A percentile compares a stretch with the other conserved stretches of the same genome.
These are phyloP conservation scores for Nitzschia palea DNA, from an alignment of 108 stramenopile genomes.

Conservation along the genomic window DNA sequence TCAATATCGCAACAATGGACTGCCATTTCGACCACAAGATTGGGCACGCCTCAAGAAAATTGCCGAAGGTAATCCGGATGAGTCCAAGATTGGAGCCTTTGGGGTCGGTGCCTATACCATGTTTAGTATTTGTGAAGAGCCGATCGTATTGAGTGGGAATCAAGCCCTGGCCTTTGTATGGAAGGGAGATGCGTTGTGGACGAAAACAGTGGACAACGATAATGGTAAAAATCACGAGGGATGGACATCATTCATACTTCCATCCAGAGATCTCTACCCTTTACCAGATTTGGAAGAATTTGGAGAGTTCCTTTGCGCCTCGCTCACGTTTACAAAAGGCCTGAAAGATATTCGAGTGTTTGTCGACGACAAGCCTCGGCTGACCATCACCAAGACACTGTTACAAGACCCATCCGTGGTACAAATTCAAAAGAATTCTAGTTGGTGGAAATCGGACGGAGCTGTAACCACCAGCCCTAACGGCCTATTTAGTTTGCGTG, in stretches of 20 bases:
- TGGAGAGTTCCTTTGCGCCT: constrained; percentile 71
- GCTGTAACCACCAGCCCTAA: constrained; percentile 52
- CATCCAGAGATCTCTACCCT: constrained; percentile 71
- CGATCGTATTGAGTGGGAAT: constrained; percentile 66
- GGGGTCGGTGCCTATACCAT: constrained; percentile 89
- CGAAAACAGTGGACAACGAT: constrained; percentile 37
- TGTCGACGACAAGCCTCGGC: constrained; percentile 47
- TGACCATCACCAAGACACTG: constrained; percentile 61
- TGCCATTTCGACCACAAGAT: constrained; percentile 78
- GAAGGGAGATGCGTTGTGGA: constrained; percentile 86
- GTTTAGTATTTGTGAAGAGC: constrained; percentile 85
- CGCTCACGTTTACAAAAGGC: constrained; percentile 71
- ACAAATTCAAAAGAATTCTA: constrained; percentile 31
- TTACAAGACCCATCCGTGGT: constrained; percentile 49
- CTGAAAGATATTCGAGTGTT: constrained; percentile 54
- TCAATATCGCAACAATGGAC: constrained; percentile 78
- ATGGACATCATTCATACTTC: constrained; percentile 81
- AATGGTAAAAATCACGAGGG: constrained; percentile 32
- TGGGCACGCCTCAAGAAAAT: constrained; percentile 81
- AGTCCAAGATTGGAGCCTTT: constrained; percentile 64
- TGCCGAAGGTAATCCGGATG: constrained; percentile 88
- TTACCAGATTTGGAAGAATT: constrained; percentile 66
- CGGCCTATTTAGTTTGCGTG: constrained; percentile 59
- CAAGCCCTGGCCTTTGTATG: constrained; percentile 76
- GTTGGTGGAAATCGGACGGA: constrained; percentile 58